phyloP scores from a whole-genome alignment of 1,284 basidiomycete species.

The Moesziomyces sp. region DNA sequence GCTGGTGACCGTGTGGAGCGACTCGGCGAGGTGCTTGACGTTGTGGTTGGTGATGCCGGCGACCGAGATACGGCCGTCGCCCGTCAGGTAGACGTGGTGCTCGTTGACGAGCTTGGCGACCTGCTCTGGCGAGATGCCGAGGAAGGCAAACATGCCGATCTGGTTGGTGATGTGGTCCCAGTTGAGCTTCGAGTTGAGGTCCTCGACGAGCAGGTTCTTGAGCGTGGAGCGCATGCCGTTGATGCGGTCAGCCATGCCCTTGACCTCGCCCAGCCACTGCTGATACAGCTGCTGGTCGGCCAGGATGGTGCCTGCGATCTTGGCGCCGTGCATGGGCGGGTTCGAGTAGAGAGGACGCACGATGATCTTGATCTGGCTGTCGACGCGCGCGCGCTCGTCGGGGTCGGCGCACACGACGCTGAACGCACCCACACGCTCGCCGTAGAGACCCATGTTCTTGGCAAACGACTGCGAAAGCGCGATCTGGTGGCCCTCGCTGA shows the following conservation, averaged over 20 bases:
- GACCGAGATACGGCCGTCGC: constrained; percentile 67
- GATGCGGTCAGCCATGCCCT: constrained; percentile 69
- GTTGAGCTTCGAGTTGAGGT: constrained; percentile 67
- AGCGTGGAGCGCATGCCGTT: constrained; percentile 67
- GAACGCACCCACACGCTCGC: constrained; percentile 67
- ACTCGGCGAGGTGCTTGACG: constrained; percentile 64
- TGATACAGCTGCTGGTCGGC: constrained; percentile 68
- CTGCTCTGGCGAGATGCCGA: constrained; percentile 66
- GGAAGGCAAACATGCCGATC: constrained; percentile 68
- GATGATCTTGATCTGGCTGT: constrained; percentile 78
- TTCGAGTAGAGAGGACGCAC: constrained; percentile 99
- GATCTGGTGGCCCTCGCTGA: constrained; percentile 66
- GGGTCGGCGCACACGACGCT: constrained; percentile 60
- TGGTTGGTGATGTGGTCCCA: constrained; percentile 69
- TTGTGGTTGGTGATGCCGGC: constrained; percentile 67
- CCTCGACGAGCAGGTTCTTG: constrained; percentile 64
- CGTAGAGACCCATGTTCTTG: constrained; percentile 69
- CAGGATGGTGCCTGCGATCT: constrained; percentile 70
- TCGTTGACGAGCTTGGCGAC: constrained; percentile 66
- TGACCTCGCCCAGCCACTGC: constrained; percentile 69
- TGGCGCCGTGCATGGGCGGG: constrained; percentile 82
- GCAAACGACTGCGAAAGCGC: constrained; percentile 64
- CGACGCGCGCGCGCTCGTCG: constrained; percentile 65
- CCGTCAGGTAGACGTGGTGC: constrained; percentile 68
- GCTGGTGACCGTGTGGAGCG: constrained; percentile 63